Evolutionary conservation across 352 stramenopile species (phyloP), one percentile per base, ranked within the genome.

Genomic region (Thalassiosira delicatula): DNA sequence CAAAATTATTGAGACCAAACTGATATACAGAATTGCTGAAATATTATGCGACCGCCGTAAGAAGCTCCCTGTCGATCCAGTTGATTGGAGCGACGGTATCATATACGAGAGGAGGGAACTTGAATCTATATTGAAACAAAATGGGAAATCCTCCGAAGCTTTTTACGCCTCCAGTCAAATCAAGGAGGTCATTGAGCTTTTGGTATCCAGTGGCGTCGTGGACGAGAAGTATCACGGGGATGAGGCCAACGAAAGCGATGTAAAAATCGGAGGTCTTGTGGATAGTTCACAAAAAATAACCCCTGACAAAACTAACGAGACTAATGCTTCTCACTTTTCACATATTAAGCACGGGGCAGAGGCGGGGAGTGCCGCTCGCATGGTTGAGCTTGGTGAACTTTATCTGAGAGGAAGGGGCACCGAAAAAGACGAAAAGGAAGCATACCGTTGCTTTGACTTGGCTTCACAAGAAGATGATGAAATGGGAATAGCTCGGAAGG

Each of bases 331-430:
- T 17, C 17, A 49, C 37, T 68, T 68, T 68, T 68, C 66, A 23
- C n/a, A 54, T 14, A 32, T 76, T 11, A 63, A 46, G 53, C 27
- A 21, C 21, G 35, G 23, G 12, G 70, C 70, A 25, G 19, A 62
- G 46, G 30, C 21, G 12, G 70, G 42, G 0, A 60, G 71, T 29
- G 21, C 46, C 27, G 66, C 35, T 33, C 23, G 40, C n/a, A 79
- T 73, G 71, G 40, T 79, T 21, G 44, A 71, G 12, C 49, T 73
- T 35, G 71, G 44, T 46, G 71, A 79, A 37, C 23, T 60, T 21
- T 71, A 73, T 49, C 40, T 79, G 2, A 57, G 21, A 0, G 71
- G 60, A 0, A 25, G 67, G 17, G 21, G 5, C 21, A 49, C 42
- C 27, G 68, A 66, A 1, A 75, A 29, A 40, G 23, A 76, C 11